Conservation (phyloP, 2,329 filamentous ascomycete genomes). For the Scytalidium lignicola region DNA sequence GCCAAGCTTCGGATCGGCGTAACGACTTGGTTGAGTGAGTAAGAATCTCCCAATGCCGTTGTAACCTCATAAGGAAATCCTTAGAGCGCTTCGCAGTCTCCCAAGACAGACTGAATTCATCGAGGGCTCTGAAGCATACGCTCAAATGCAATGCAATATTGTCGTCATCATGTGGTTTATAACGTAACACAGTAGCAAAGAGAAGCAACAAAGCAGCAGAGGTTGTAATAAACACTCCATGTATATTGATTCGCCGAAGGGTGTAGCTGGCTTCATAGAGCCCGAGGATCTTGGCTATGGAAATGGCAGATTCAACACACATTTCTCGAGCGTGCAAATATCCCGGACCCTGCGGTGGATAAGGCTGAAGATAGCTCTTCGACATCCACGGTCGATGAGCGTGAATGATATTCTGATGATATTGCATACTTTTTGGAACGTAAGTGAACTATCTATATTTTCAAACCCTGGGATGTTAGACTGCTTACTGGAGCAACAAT, state of each 20-base stretch:
- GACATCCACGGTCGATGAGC: slow-evolving; percentile 1
- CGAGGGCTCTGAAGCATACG: no score
- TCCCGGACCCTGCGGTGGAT: not conserved
- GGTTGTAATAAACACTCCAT: not conserved
- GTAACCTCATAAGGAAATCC: no score
- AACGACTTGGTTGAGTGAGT: no score
- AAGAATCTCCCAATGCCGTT: no score
- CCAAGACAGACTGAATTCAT: no score
- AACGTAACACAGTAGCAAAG: no score
- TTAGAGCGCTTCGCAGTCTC: no score
- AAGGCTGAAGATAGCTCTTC: not conserved
- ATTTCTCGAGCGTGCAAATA: not conserved
- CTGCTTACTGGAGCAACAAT: not conserved
- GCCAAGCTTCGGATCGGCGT: no score
- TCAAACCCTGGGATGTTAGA: no score
- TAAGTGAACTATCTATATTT: no score
- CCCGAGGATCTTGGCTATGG: not conserved
- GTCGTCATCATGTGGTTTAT: no score
- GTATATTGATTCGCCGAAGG: not conserved
- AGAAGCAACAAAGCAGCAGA: not conserved
- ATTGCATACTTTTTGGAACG: slow-evolving; percentile 19
- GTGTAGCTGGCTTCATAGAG: not conserved
- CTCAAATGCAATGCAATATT: no score
- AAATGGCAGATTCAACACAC: not conserved
- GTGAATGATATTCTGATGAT: slow-evolving; percentile 14